These are phyloP conservation scores for Picocystis sp. DNA, from an alignment of 163 green algal genomes.

Conservation along the genomic window DNA sequence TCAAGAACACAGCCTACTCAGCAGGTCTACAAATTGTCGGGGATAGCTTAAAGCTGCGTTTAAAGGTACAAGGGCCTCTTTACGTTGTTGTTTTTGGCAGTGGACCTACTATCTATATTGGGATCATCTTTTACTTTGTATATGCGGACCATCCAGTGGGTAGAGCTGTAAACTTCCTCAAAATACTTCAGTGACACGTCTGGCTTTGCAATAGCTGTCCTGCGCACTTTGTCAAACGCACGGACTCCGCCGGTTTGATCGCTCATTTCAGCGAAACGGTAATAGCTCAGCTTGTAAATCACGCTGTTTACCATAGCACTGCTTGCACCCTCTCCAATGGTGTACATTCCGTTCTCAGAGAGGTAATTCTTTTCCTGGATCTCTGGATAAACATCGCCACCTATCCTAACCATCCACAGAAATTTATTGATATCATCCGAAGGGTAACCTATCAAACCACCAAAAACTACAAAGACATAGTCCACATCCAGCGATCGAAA, in stretches of 20 bases:
- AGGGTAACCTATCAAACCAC: slow-evolving; percentile 73
- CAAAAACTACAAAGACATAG: slow-evolving; percentile 94
- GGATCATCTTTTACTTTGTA: slow-evolving; percentile 36
- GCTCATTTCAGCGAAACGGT: slow-evolving; percentile 21
- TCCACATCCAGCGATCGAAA: slow-evolving; percentile 74
- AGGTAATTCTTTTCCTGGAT: slow-evolving; percentile 81
- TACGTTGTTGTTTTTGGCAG: no score
- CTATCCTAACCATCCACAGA: slow-evolving; percentile 85
- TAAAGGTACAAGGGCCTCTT: no score
- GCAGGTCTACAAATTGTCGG: no score
- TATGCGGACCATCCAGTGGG: slow-evolving; percentile 89
- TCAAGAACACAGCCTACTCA: no score
- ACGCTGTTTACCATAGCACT: slow-evolving; percentile 63
- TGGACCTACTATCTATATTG: neutral
- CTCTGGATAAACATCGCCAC: slow-evolving; percentile 72
- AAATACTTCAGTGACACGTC: slow-evolving; percentile 76
- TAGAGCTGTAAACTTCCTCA: slow-evolving; percentile 81
- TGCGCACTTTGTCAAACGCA: slow-evolving; percentile 37
- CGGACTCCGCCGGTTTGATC: neutral
- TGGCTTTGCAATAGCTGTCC: slow-evolving; percentile 37
- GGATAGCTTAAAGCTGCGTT: no score
- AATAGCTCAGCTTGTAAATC: slow-evolving; percentile 93
- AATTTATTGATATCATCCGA: slow-evolving; percentile 98
- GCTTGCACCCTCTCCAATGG: slow-evolving; percentile 47
- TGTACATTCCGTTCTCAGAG: slow-evolving; percentile 43